Evolutionary conservation across 306 rosid species (phyloP).

Genomic region (Dalbergia cultrata): DNA sequence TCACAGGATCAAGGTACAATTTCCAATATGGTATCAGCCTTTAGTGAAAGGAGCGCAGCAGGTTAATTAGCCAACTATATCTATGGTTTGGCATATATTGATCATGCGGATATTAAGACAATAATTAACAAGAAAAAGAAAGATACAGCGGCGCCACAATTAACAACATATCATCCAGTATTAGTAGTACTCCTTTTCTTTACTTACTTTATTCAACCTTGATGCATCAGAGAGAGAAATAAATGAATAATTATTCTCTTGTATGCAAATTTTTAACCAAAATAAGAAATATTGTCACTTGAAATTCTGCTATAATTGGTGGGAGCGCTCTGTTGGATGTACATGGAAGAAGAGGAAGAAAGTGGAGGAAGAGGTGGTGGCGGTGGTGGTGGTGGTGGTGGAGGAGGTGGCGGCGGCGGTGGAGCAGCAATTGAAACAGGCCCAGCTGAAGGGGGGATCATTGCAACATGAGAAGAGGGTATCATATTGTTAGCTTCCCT

Average conservation of each 20-base stretch:
- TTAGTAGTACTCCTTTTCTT: constrained; percentile 39
- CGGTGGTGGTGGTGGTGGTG: constrained; percentile 40
- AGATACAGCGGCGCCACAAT: constrained; percentile 12
- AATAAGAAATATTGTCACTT: constrained; percentile 59
- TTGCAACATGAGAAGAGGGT: constrained; percentile 49
- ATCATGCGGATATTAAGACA: constrained; percentile 34
- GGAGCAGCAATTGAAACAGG: constrained; percentile 63
- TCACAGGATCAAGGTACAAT: constrained; percentile 28
- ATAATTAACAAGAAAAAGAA: not conserved
- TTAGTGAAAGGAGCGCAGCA: not conserved
- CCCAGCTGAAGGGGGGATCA: constrained; percentile 60
- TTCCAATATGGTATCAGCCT: constrained; percentile 27
- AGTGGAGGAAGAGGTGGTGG: constrained; percentile 54
- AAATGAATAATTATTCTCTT: constrained; percentile 35
- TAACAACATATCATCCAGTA: constrained; percentile 34
- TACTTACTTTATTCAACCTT: constrained; percentile 43
- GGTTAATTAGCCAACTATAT: constrained; percentile 13
- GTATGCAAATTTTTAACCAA: constrained; percentile 51
- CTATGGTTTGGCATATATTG: constrained; percentile 4
- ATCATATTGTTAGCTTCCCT: constrained; percentile 66
- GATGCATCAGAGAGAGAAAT: constrained; percentile 43
- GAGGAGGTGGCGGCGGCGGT: constrained; percentile 57
- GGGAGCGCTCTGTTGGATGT: constrained; percentile 56
- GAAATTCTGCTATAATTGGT: constrained; percentile 53
- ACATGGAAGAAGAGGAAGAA: constrained; percentile 66